phyloP scores from a whole-genome alignment of 2,329 filamentous ascomycete genomes.

The Nemania sp. region DNA sequence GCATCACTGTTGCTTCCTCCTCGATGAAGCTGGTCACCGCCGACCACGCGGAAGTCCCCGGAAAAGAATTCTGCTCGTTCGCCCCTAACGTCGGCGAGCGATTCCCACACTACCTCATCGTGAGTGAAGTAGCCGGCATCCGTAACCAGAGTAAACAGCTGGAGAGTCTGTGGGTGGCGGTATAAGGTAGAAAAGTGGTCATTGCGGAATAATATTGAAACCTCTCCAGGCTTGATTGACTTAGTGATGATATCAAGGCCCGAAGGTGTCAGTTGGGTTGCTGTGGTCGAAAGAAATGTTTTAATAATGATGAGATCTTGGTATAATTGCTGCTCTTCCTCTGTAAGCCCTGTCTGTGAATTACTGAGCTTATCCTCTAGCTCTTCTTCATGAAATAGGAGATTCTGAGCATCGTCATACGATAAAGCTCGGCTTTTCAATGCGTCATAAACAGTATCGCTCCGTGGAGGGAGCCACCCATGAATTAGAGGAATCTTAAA shows the following conservation, averaged over 20 bases:
- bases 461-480: constrained; percentile 84
- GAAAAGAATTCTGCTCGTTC: constrained; percentile 85
- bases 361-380: constrained; percentile 80
- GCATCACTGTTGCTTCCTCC: constrained; percentile 29
- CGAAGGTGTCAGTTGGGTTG: constrained; percentile 87
- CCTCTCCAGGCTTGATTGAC: constrained; percentile 78
- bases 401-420: constrained; percentile 91
- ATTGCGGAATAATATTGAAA: constrained; percentile 95
- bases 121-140: constrained; percentile 91
- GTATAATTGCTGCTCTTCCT: constrained; percentile 81
- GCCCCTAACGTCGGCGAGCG: constrained; percentile 87
- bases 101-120: constrained; percentile 96
- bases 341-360: constrained; percentile 67
- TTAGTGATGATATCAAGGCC: constrained; percentile 81
- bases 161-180: constrained; percentile 81
- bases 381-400: constrained; percentile 90
- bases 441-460: constrained; percentile 75
- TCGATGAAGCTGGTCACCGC: constrained; percentile 60
- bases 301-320: constrained; percentile 89
- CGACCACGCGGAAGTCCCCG: constrained; percentile 89
- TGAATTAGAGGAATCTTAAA: constrained; percentile 92
- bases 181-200: constrained; percentile 97
- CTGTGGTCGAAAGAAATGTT: constrained; percentile 79
- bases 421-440: constrained; percentile 81
- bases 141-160: constrained; percentile 87